Base-by-base conservation (phyloP, 768 basidiomycete species). In the Mycena olivaceomarginata region DNA sequence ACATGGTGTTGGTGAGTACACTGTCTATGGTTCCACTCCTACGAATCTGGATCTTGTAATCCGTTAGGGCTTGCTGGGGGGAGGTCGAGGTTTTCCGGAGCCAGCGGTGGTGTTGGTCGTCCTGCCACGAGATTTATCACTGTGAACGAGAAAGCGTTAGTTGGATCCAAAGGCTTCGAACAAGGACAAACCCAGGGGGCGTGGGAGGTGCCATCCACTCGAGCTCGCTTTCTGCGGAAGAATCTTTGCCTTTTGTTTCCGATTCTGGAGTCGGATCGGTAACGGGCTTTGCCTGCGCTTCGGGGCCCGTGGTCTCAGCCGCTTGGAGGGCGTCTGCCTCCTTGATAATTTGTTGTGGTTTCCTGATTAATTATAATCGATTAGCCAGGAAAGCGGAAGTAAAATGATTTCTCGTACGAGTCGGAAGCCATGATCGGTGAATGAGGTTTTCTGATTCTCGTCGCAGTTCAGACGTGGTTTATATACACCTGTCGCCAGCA, bases 111-210 rank as follows among this genome's bases (percentile, higher is more conserved):
- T 73, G 60, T 62, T 67, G 20, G 60, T 74, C 20, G 53, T 18
- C 48, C 71, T 79, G 13, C 78, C 78, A 20, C 78, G 78, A 43
- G 67, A 43, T 3, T 41, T 39, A 67, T 73, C 70, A 46, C 78
- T 79, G 72, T n/a, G 72, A 43, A n/a, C 0, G 18, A 16, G 22
- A 25, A 39, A 48, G 31, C 2, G 56, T 76, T 9, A 77, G 25
- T 39, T 5, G 11, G 48, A 16, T 31, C 10, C 4, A 40, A 5
- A 48, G 41, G 11, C 12, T 40, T 40, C 9, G 51, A 22, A 37
- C 11, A 18, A 16, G 37, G 8, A 73, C 75, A 2, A 20, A 70
- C 76, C 25, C 41, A 2, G 76, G 76, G 20, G 76, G 72, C 63
- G 5, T 22, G 22, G 76, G 76, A 12, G 76, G 72, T 31, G n/a